Conservation (phyloP, 768 basidiomycete species). For the Agaricus blazei region DNA sequence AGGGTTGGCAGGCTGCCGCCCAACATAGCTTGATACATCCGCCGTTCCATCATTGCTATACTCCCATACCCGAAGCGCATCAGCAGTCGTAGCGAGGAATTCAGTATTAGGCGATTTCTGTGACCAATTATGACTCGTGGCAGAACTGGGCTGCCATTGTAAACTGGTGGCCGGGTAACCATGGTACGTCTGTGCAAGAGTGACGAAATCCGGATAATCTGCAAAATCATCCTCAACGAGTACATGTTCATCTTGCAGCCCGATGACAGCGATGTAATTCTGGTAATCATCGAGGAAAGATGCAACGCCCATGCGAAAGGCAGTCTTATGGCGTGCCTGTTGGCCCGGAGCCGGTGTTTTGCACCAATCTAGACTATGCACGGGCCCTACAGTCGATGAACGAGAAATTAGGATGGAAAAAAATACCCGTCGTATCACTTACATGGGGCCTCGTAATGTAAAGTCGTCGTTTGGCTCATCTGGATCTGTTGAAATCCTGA, state of each 20-base stretch:
- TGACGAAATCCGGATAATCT: conserved; percentile 82
- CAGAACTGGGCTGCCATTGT: conserved; percentile 85
- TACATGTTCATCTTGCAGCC: conserved; percentile 82
- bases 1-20: conserved; percentile 45
- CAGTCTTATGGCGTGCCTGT: conserved; percentile 65
- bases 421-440: conserved; percentile 25
- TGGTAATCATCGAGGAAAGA: conserved; percentile 83
- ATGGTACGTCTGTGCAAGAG: conserved; percentile 77
- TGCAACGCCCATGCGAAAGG: conserved; percentile 80
- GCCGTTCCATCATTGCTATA: conserved; percentile 64
- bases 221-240: conserved; percentile 80
- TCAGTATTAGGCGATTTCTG: conserved; percentile 68
- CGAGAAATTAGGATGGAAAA: conserved; percentile 3
- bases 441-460: conserved; percentile 87
- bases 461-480: conserved; percentile 68
- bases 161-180: conserved; percentile 92
- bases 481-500: background rate
- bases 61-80: conserved; percentile 91
- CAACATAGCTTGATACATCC: conserved; percentile 61
- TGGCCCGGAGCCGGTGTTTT: conserved; percentile 74
- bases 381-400: conserved; percentile 55
- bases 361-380: conserved; percentile 86
- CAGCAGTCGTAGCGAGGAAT: conserved; percentile 89
- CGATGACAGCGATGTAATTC: conserved; percentile 76
- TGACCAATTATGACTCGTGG: conserved; percentile 60